A percentile compares a stretch with the other conserved stretches of the same genome.
Evolutionary conservation across 768 basidiomycete species (phyloP).

Genomic region (Crucibulum laeve): DNA sequence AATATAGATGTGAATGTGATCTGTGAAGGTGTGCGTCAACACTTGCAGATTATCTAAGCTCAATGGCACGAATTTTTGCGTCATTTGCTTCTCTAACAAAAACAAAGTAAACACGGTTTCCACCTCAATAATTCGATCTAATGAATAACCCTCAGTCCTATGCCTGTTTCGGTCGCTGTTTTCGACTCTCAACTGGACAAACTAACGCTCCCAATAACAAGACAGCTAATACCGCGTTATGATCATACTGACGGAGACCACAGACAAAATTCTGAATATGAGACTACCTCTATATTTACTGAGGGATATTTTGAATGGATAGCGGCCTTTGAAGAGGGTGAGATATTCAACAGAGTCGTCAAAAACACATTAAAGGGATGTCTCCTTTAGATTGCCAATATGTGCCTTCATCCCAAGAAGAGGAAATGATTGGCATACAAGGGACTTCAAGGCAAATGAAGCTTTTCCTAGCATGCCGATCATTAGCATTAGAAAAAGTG

Average conservation of each 20-base stretch:
- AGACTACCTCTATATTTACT: constrained; percentile 33
- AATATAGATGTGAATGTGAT: neutral
- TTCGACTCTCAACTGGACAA: constrained; percentile 58
- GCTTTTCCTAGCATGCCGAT: no score
- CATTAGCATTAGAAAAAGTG: no score
- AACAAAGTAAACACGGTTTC: constrained; percentile 13
- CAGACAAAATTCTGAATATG: constrained; percentile 16
- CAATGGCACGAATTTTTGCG: neutral
- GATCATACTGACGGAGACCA: constrained; percentile 2
- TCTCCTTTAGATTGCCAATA: constrained; percentile 9
- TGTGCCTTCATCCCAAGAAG: constrained; percentile 21
- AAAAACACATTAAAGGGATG: neutral
- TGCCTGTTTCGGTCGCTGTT: constrained; percentile 35
- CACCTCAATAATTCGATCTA: constrained; percentile 5
- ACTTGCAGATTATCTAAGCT: neutral
- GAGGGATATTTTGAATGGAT: constrained; percentile 55
- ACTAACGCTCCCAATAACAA: constrained; percentile 46
- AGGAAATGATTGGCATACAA: constrained; percentile 4
- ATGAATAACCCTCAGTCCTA: constrained; percentile 4
- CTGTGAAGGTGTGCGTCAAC: constrained; percentile 1
- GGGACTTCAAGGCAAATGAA: no score
- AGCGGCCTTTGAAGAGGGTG: constrained; percentile 41
- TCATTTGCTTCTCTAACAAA: constrained; percentile 14
- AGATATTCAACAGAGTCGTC: constrained; percentile 4
- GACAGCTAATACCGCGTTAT: constrained; percentile 16